A percentile compares a stretch with the other conserved stretches of the same genome.
Conservation (phyloP, 2,329 filamentous ascomycete species). For the Ophiocordyceps camponoti-floridani region DNA sequence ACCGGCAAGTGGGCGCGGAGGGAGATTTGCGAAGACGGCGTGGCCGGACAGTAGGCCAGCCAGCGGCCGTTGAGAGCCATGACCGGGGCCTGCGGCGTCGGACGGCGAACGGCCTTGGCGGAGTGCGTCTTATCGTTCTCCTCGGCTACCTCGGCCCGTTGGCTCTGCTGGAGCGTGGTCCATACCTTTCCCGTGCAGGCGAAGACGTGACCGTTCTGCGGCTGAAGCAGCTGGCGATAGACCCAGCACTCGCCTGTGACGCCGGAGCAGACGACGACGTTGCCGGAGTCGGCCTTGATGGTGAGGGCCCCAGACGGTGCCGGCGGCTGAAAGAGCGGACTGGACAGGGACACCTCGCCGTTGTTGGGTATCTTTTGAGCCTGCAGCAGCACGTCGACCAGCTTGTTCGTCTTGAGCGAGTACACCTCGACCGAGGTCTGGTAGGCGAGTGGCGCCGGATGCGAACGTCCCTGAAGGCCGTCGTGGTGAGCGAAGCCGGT, state of each 20-base stretch:
- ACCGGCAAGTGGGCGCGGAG: conserved; percentile 48
- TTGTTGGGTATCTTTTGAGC: conserved; percentile 44
- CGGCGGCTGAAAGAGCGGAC: conserved; percentile 50
- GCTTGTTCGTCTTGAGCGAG: conserved; percentile 58
- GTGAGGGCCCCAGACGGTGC: conserved; percentile 54
- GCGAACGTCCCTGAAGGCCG: conserved; percentile 14
- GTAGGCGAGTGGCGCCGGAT: conserved; percentile 38
- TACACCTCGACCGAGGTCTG: conserved; percentile 84
- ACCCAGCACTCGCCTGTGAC: conserved; percentile 76
- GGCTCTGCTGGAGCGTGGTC: conserved; percentile 59
- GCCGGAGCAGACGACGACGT: conserved; percentile 60
- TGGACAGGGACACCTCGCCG: conserved; percentile 33
- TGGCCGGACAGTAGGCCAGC: conserved; percentile 60
- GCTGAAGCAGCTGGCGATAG: conserved; percentile 33
- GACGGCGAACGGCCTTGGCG: conserved; percentile 17
- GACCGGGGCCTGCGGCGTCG: conserved; percentile 41
- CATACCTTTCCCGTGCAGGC: conserved; percentile 76
- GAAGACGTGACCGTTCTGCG: conserved; percentile 27
- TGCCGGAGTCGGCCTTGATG: conserved; percentile 54
- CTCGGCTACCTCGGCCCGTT: conserved; percentile 26
- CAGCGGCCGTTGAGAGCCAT: conserved; percentile 54
- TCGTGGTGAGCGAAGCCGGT: conserved; percentile 20
- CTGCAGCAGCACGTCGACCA: conserved; percentile 56
- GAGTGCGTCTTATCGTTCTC: conserved; percentile 24
- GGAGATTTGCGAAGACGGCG: conserved; percentile 52